Evolutionary conservation across 192 early-diverging fungal species (phyloP).

Genomic region (Neocallimastix lanati): DNA sequence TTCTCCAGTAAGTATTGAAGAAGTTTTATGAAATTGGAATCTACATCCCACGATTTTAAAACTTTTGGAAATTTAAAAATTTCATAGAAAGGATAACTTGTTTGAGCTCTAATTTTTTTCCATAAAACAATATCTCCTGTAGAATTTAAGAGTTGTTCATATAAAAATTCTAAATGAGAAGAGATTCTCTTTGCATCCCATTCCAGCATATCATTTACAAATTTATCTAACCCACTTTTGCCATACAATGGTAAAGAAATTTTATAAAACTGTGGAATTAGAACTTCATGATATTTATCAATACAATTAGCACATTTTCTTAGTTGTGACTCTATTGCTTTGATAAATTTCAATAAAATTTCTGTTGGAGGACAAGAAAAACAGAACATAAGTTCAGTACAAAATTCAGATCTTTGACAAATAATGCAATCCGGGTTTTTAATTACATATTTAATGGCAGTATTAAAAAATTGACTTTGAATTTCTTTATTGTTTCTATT

Average conservation of each 20-base stretch:
- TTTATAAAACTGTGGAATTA: background rate
- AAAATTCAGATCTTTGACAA: background rate
- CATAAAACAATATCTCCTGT: background rate
- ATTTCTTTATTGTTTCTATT: background rate
- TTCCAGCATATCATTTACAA: background rate
- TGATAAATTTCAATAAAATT: background rate
- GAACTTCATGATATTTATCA: background rate
- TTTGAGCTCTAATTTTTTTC: background rate
- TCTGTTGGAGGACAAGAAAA: background rate
- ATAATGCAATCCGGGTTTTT: background rate
- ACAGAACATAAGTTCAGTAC: background rate
- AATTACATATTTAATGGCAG: background rate
- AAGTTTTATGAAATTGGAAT: background rate
- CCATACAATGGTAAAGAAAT: background rate
- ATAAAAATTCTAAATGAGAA: background rate
- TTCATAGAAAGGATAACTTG: background rate
- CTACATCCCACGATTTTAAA: background rate
- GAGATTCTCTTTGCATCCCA: background rate
- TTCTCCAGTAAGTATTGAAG: background rate
- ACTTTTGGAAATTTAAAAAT: background rate
- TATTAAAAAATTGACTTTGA: background rate
- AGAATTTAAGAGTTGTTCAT: background rate
- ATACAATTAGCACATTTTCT: background rate
- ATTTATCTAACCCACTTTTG: background rate
- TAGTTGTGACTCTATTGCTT: background rate